A percentile compares a stretch with the other conserved stretches of the same genome.
Evolutionary conservation across 1,284 basidiomycete genomes (phyloP).

Genomic region (Trametes pubescens): DNA sequence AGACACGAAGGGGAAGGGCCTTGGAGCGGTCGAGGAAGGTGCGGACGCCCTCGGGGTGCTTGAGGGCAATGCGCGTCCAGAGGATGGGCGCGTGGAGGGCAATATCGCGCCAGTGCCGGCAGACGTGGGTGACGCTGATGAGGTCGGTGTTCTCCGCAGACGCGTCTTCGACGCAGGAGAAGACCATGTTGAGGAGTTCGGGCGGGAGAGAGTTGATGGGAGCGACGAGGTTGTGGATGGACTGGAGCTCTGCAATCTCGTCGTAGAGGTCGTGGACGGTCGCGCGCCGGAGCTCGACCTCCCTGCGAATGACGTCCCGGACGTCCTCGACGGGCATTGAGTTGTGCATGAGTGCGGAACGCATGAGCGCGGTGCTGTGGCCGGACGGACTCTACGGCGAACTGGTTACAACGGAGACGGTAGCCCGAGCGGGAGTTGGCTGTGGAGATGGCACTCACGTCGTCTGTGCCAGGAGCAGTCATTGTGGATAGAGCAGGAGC

Average conservation of each 20-base stretch:
- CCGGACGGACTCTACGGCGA: no score
- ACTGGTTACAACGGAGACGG: no score
- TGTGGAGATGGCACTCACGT: no score
- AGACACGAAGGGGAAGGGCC: background rate
- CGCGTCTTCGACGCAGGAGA: background rate
- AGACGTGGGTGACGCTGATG: conserved; percentile 1
- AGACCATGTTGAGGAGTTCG: background rate
- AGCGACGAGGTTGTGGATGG: background rate
- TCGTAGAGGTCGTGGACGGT: background rate
- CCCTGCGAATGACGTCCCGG: background rate
- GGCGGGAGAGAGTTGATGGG: background rate
- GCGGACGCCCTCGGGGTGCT: background rate
- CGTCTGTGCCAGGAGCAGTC: no score
- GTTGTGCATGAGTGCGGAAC: no score
- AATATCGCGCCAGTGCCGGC: conserved; percentile 4
- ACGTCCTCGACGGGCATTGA: background rate
- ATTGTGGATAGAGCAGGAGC: background rate
- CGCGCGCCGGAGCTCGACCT: background rate
- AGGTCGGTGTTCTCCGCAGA: background rate
- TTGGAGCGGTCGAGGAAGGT: conserved; percentile 1
- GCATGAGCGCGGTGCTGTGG: no score
- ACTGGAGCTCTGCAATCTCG: background rate
- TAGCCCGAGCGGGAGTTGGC: no score
- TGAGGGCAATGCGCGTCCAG: background rate
- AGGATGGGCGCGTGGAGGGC: background rate